These are phyloP conservation scores for Melampsora larici-populina DNA, from an alignment of 1,284 basidiomycete genomes.

Conservation along the genomic window DNA sequence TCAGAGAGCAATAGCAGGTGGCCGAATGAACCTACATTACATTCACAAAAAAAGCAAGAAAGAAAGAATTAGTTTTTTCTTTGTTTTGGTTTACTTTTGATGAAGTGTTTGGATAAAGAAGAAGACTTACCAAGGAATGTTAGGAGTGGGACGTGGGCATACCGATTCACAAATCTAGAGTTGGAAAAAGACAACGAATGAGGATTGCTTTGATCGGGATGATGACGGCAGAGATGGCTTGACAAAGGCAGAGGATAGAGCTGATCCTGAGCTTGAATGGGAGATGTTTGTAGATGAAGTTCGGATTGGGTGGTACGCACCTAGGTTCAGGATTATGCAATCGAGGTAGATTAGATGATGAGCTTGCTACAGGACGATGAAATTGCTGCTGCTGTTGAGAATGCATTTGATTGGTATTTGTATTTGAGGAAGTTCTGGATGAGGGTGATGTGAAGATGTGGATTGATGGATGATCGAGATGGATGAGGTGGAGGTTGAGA, in stretches of 20 bases:
- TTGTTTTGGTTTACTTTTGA: background rate
- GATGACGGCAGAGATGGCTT: background rate
- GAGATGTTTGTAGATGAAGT: slow-evolving; percentile 1
- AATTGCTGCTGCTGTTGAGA: slow-evolving; percentile 10
- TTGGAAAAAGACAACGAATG: background rate
- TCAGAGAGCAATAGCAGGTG: slow-evolving; percentile 21
- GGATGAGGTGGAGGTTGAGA: background rate
- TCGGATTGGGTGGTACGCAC: slow-evolving; percentile 7
- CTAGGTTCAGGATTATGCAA: slow-evolving; percentile 39
- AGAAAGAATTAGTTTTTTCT: background rate
- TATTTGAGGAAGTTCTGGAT: too few relatives aligned
- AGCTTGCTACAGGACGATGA: slow-evolving; percentile 9
- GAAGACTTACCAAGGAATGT: slow-evolving; percentile 33
- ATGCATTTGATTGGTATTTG: background rate
- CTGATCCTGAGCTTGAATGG: background rate
- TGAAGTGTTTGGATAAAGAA: background rate
- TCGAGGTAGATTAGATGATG: slow-evolving; percentile 17
- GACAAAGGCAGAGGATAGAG: background rate
- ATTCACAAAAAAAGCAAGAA: too few relatives aligned
- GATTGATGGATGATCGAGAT: background rate
- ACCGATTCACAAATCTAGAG: too few relatives aligned
- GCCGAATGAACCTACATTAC: slow-evolving; percentile 16
- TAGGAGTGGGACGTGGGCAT: slow-evolving; percentile 12
- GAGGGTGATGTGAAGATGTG: background rate
- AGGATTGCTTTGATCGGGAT: background rate